Percentiles rank a stretch among this genome's conserved stretches.
Evolutionary conservation across 176 grass and related monocot genomes (phyloP).

Genomic region (Juncus inflexus): DNA sequence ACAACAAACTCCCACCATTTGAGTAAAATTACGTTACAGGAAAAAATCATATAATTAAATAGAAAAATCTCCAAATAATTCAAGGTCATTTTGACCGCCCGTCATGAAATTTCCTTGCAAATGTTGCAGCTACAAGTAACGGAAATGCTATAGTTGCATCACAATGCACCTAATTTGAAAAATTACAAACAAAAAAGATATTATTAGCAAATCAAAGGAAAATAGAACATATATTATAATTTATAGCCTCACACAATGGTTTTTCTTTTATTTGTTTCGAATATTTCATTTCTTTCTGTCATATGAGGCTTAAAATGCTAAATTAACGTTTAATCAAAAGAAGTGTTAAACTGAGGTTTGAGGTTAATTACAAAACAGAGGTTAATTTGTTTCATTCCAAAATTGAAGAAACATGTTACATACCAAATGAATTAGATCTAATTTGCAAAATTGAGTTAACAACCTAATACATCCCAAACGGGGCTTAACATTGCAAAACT

Average conservation of each 20-base stretch:
- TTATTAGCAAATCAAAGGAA: conserved; percentile 10
- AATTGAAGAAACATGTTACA: too few relatives aligned
- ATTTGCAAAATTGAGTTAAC: too few relatives aligned
- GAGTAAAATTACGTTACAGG: too few relatives aligned
- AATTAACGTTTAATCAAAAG: not conserved
- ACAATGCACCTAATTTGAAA: conserved; percentile 70
- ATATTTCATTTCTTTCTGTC: not conserved
- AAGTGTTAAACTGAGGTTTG: too few relatives aligned
- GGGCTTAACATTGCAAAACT: too few relatives aligned
- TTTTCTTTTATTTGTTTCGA: not conserved
- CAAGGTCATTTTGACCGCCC: not conserved
- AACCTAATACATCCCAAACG: too few relatives aligned
- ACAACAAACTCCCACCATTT: too few relatives aligned
- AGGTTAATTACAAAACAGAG: too few relatives aligned
- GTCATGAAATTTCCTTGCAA: conserved; percentile 45
- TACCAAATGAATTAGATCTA: too few relatives aligned
- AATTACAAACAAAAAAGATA: not conserved
- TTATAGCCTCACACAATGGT: not conserved
- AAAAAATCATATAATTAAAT: too few relatives aligned
- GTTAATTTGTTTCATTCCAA: too few relatives aligned
- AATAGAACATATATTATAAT: not conserved
- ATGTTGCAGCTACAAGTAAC: conserved; percentile 65
- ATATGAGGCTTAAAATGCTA: conserved; percentile 4
- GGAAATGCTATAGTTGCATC: conserved; percentile 87
- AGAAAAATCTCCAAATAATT: too few relatives aligned